A percentile compares a stretch with the other conserved stretches of the same genome.
phyloP scores from a whole-genome alignment of 2,329 filamentous ascomycete genomes.

The Paraconiothyrium brasiliense region DNA sequence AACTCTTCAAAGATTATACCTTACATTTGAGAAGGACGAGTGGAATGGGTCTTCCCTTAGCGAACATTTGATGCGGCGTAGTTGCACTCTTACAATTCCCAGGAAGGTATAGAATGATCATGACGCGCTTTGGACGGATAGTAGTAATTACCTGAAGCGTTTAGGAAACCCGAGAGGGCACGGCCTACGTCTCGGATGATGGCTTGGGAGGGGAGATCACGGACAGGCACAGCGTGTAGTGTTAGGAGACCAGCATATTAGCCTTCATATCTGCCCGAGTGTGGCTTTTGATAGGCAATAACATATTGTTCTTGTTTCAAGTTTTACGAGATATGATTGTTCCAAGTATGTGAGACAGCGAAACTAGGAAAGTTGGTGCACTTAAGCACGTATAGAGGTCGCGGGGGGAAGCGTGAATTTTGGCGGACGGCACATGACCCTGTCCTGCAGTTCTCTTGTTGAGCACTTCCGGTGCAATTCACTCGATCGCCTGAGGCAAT shows the following conservation, averaged over 20 bases:
- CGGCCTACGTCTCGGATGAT: background rate
- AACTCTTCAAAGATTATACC: background rate
- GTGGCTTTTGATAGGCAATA: background rate
- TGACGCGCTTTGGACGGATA: background rate
- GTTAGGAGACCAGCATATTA: background rate
- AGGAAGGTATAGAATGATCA: background rate
- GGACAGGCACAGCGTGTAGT: background rate
- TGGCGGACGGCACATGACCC: no score
- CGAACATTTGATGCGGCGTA: background rate
- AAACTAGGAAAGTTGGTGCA: no score
- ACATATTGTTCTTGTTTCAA: background rate
- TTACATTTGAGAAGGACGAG: background rate
- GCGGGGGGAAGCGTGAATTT: no score
- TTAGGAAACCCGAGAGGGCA: background rate
- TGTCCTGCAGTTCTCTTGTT: no score
- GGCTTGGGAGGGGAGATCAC: background rate
- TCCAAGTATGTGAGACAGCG: no score
- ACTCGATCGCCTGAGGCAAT: no score
- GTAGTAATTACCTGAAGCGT: background rate
- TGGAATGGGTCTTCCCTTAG: background rate
- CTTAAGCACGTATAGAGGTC: no score
- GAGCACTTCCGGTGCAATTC: no score
- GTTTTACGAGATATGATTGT: background rate
- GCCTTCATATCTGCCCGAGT: background rate
- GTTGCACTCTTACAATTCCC: background rate